Evolutionary conservation across 1,284 basidiomycete genomes (phyloP).

Genomic region (Apiotrichum sp.): DNA sequence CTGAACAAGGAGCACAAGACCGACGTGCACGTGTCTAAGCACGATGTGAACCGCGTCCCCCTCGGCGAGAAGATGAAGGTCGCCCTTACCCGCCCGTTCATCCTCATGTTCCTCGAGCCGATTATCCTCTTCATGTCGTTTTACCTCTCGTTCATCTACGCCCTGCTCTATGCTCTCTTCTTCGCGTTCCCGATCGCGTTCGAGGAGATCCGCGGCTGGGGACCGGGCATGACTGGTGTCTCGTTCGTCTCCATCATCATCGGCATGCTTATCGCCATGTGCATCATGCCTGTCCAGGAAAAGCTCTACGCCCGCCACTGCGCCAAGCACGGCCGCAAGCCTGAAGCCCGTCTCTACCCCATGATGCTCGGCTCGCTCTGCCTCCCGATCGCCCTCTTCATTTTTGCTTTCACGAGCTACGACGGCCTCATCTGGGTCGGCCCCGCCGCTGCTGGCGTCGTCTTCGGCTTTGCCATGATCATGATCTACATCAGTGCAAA

Average conservation of each 20-base stretch:
- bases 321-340: conserved; percentile 16
- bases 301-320: conserved; percentile 28
- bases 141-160: conserved; percentile 50
- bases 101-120: conserved; percentile 46
- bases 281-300: conserved; percentile 37
- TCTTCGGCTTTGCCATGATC: conserved; percentile 38
- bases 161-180: conserved; percentile 42
- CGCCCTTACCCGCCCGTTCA: conserved; percentile 45
- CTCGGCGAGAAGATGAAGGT: conserved; percentile 38
- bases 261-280: conserved; percentile 34
- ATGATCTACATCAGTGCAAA: conserved; percentile 43
- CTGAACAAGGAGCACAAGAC: conserved; percentile 46
- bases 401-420: conserved; percentile 42
- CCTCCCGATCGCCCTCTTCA: conserved; percentile 47
- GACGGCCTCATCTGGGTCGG: conserved; percentile 34
- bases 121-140: conserved; percentile 49
- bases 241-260: conserved; percentile 41
- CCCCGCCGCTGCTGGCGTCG: conserved; percentile 24
- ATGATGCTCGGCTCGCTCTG: conserved; percentile 35
- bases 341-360: conserved; percentile 35
- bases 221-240: conserved; percentile 40
- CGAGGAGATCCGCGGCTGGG: conserved; percentile 43
- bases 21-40: conserved; percentile 38
- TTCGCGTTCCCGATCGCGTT: conserved; percentile 45
- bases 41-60: conserved; percentile 32